A percentile compares a stretch with the other conserved stretches of the same genome.
phyloP scores from a whole-genome alignment of 768 basidiomycete genomes.

The Suillus brevipes region DNA sequence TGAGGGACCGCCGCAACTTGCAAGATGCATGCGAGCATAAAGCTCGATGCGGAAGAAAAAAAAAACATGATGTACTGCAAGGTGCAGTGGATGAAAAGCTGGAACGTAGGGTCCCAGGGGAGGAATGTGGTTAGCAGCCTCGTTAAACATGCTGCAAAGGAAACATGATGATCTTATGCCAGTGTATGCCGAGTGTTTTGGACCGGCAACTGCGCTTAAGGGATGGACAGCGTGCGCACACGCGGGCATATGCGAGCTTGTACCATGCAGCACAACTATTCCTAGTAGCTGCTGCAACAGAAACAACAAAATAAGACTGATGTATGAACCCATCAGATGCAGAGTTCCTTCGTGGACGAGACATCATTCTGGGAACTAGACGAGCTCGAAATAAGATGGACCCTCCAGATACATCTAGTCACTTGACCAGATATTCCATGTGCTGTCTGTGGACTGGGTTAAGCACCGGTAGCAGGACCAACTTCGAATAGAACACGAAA shows the following conservation, averaged over 20 bases:
- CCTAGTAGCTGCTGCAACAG: not conserved
- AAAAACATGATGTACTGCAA: not conserved
- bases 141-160: not conserved
- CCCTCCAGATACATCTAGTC: not conserved
- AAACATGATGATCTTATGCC: not conserved
- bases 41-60: not conserved
- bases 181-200: not conserved
- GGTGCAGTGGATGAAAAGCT: not conserved
- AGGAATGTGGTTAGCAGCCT: not conserved
- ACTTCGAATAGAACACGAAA: no score
- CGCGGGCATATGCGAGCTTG: not conserved
- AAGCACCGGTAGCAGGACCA: not conserved
- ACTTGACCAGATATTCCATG: not conserved
- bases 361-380: not conserved
- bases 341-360: not conserved
- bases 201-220: not conserved
- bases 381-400: not conserved
- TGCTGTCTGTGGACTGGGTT: not conserved
- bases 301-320: not conserved
- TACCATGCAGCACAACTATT: not conserved
- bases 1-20: constrained; percentile 9
- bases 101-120: not conserved
- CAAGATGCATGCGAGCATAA: not conserved
- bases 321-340: not conserved
- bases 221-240: not conserved